Evolutionary conservation across 2,329 filamentous ascomycete genomes (phyloP).

Genomic region (Monosporascus sp.): DNA sequence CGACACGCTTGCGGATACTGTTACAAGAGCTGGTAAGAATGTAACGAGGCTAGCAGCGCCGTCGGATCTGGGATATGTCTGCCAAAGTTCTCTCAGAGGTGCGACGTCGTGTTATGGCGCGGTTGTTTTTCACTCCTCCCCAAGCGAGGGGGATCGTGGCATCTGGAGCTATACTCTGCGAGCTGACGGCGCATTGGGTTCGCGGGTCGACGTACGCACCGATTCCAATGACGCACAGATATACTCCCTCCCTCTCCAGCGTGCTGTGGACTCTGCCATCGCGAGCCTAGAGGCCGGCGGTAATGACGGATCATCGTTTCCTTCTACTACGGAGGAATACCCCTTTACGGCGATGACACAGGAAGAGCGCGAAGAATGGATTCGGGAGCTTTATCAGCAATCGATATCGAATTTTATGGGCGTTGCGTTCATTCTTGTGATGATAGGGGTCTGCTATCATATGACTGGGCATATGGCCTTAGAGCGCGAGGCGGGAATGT

Average conservation of each 20-base stretch:
- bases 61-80: conserved; percentile 55
- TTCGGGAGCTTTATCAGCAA: conserved; percentile 66
- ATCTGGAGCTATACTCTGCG: conserved; percentile 85
- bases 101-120: conserved; percentile 69
- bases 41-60: conserved; percentile 50
- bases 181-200: conserved; percentile 65
- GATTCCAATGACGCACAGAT: conserved; percentile 68
- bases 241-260: conserved; percentile 74
- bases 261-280: conserved; percentile 71
- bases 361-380: conserved; percentile 58
- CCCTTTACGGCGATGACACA: conserved; percentile 69
- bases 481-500: conserved; percentile 83
- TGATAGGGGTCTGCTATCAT: conserved; percentile 81
- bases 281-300: conserved; percentile 42
- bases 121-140: conserved; percentile 70
- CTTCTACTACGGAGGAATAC: conserved; percentile 56
- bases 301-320: conserved; percentile 29
- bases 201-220: conserved; percentile 58
- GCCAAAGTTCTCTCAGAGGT: conserved; percentile 58
- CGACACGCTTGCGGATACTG: conserved; percentile 51
- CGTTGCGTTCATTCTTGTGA: conserved; percentile 71
- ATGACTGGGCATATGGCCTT: conserved; percentile 79
- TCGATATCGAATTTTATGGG: conserved; percentile 71
- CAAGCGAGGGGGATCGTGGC: conserved; percentile 58
- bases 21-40: conserved; percentile 48